Conservation (phyloP, 2,329 filamentous ascomycete genomes). For the Pestalotiopsis sp. region DNA sequence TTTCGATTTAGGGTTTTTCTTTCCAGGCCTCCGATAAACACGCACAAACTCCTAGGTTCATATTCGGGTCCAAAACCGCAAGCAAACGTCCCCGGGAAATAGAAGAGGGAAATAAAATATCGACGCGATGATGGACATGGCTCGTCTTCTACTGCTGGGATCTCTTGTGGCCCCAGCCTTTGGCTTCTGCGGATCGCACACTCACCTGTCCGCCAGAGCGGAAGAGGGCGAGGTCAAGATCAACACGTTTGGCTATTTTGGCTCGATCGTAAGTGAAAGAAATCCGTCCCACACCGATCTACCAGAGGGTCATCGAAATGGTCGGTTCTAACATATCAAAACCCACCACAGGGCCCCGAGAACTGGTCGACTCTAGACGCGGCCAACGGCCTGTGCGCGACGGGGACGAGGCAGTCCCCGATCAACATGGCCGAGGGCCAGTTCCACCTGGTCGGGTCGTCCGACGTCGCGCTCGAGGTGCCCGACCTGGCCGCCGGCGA, state of each 20-base stretch:
- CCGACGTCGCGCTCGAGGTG: constrained; percentile 39
- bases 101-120: neutral
- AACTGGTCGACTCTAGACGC: constrained; percentile 37
- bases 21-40: neutral
- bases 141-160: constrained; percentile 24
- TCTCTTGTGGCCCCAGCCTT: constrained; percentile 27
- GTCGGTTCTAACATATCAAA: neutral
- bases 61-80: neutral
- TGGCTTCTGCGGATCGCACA: constrained; percentile 32
- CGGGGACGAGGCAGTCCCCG: constrained; percentile 57
- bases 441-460: constrained; percentile 34
- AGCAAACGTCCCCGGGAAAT: neutral
- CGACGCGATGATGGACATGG: constrained; percentile 21
- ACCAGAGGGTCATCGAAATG: no score
- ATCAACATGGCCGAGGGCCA: constrained; percentile 52
- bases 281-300: no score
- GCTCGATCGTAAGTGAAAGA: constrained; percentile 17
- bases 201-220: constrained; percentile 28
- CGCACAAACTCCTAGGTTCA: no score
- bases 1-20: neutral
- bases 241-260: constrained; percentile 34
- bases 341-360: constrained; percentile 28
- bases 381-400: constrained; percentile 51
- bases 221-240: constrained; percentile 31
- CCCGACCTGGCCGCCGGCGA: constrained; percentile 40